These are phyloP conservation scores for Waitea zeae DNA, from an alignment of 1,284 basidiomycete genomes.

Conservation along the genomic window DNA sequence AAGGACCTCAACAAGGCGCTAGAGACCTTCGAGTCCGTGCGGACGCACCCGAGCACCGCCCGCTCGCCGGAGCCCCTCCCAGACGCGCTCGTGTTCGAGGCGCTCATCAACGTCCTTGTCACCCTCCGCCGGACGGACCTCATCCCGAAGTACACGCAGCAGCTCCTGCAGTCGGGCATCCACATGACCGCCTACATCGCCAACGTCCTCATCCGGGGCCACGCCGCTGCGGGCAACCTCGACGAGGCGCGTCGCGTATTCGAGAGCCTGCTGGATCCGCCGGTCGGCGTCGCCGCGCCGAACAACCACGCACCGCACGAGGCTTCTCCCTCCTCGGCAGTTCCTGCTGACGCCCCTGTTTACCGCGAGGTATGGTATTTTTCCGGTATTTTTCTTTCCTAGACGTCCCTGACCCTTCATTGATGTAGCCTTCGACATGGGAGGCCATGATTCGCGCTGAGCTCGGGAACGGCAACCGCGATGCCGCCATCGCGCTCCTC, in stretches of 20 bases:
- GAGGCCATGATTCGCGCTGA: conserved; percentile 94
- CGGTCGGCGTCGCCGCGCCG: conserved; percentile 74
- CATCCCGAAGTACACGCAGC: conserved; percentile 49
- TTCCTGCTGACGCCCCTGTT: conserved; percentile 38
- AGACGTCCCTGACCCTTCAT: conserved; percentile 2
- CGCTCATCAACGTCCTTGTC: conserved; percentile 78
- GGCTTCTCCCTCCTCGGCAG: conserved; percentile 12
- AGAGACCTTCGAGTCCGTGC: conserved; percentile 65
- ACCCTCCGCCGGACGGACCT: conserved; percentile 70
- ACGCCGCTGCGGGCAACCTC: conserved; percentile 59
- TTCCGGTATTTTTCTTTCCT: conserved; percentile 8
- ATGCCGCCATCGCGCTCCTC: conserved; percentile 55
- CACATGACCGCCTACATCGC: conserved; percentile 94
- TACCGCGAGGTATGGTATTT: conserved; percentile 81
- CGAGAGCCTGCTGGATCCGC: conserved; percentile 75
- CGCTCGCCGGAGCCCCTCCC: conserved; percentile 21
- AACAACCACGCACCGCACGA: conserved; percentile 74
- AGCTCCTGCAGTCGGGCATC: conserved; percentile 48
- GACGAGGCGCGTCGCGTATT: conserved; percentile 65
- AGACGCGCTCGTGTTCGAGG: conserved; percentile 85
- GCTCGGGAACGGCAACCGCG: conserved; percentile 58
- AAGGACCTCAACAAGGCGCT: conserved; percentile 71
- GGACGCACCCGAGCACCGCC: conserved; percentile 24
- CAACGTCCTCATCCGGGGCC: conserved; percentile 84
- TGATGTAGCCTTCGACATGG: conserved; percentile 64